Conservation (phyloP, 208 protist genomes). For the Wallacemonas sp. region DNA sequence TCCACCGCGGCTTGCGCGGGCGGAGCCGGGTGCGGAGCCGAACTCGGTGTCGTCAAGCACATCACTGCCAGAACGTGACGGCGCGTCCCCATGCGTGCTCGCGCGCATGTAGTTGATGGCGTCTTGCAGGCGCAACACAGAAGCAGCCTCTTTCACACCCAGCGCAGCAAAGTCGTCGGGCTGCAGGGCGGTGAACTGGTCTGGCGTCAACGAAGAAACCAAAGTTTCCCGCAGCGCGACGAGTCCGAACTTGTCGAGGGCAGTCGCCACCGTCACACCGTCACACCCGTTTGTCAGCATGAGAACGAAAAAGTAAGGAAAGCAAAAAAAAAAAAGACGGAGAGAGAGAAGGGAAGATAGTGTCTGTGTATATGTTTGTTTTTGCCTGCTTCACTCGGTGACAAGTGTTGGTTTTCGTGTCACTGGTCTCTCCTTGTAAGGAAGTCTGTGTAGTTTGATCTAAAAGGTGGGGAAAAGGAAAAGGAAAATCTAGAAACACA, state of each 20-base stretch:
- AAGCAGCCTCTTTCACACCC: constrained; percentile 36
- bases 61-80: constrained; percentile 40
- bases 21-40: not conserved
- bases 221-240: not conserved
- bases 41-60: constrained; percentile 27
- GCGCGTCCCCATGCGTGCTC: not conserved
- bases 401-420: too few species aligned
- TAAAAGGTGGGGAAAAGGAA: too few species aligned
- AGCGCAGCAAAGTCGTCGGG: constrained; percentile 34
- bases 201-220: constrained; percentile 20
- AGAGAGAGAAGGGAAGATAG: too few species aligned
- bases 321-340: constrained; percentile 7
- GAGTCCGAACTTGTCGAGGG: constrained; percentile 16
- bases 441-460: too few species aligned
- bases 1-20: constrained; percentile 22
- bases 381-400: too few species aligned
- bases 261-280: not conserved
- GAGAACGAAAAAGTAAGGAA: not conserved
- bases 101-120: constrained; percentile 24
- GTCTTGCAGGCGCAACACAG: constrained; percentile 37
- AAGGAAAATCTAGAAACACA: too few species aligned
- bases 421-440: too few species aligned
- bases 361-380: too few species aligned
- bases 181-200: constrained; percentile 27
- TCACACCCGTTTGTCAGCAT: not conserved